phyloP scores from a whole-genome alignment of 352 stramenopile species.

The Phytophthora boehmeriae region DNA sequence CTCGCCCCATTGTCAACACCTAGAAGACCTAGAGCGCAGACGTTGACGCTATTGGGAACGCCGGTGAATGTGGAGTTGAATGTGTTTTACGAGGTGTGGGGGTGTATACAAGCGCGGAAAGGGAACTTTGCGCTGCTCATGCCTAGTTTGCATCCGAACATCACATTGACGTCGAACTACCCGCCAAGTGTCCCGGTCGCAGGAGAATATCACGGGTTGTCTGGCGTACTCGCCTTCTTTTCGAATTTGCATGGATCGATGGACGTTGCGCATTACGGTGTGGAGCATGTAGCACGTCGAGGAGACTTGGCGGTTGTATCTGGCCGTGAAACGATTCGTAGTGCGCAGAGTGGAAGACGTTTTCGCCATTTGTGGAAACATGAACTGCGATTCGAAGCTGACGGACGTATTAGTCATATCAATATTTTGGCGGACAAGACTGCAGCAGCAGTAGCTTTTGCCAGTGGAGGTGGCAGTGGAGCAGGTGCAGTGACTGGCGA shows the following conservation, averaged over 20 bases:
- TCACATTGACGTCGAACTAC: conserved; percentile 81
- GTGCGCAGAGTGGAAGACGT: conserved; percentile 63
- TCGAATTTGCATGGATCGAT: conserved; percentile 71
- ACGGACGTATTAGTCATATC: conserved; percentile 83
- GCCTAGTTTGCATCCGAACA: conserved; percentile 78
- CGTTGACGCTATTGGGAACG: conserved; percentile 57
- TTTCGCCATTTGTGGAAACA: conserved; percentile 88
- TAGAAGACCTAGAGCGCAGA: conserved; percentile 30
- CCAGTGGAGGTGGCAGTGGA: conserved; percentile 36
- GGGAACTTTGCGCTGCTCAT: conserved; percentile 83
- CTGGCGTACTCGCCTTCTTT: conserved; percentile 74
- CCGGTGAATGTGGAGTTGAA: conserved; percentile 64
- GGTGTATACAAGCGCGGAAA: conserved; percentile 70
- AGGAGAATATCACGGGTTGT: conserved; percentile 70
- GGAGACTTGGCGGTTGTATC: conserved; percentile 80
- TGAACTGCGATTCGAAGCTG: conserved; percentile 78
- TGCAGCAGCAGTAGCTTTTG: conserved; percentile 78
- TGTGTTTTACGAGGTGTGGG: conserved; percentile 80
- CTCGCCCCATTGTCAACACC: conserved; percentile 27
- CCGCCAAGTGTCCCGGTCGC: conserved; percentile 71
- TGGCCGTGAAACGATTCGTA: conserved; percentile 78
- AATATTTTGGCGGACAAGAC: conserved; percentile 88
- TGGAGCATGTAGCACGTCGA: conserved; percentile 71
- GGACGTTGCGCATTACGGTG: conserved; percentile 71
- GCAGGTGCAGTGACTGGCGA: conserved; percentile 45